A percentile compares a stretch with the other conserved stretches of the same genome.
Conservation (phyloP, 306 rosid genomes). For the Trifolium dubium region DNA sequence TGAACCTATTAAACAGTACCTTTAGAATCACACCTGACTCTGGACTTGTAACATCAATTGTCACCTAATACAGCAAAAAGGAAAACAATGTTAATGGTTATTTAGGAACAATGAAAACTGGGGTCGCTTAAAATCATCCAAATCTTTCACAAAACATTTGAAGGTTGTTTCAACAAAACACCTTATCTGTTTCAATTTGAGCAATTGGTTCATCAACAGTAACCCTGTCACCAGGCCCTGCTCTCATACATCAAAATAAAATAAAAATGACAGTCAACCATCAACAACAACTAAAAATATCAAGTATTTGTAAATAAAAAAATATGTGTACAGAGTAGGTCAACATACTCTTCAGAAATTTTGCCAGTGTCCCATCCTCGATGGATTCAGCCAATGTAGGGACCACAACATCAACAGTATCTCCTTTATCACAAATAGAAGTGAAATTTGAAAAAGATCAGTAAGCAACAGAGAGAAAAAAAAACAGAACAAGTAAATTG, state of each 20-base stretch:
- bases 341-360: constrained; percentile 74
- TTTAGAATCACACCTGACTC: constrained; percentile 75
- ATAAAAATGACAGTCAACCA: constrained; percentile 34
- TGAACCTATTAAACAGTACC: constrained; percentile 48
- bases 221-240: constrained; percentile 80
- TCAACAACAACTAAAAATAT: constrained; percentile 30
- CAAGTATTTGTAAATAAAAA: constrained; percentile 1
- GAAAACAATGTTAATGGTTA: constrained; percentile 26
- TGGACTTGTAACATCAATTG: constrained; percentile 85
- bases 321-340: constrained; percentile 2
- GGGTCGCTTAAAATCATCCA: constrained; percentile 2
- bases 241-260: constrained; percentile 40
- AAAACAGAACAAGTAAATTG: constrained; percentile 6
- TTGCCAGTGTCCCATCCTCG: constrained; percentile 78
- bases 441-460: constrained; percentile 29
- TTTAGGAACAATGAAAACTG: constrained; percentile 11
- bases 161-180: constrained; percentile 36
- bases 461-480: background rate
- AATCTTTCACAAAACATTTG: constrained; percentile 37
- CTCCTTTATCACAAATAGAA: constrained; percentile 57
- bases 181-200: constrained; percentile 92
- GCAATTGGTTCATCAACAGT: constrained; percentile 81
- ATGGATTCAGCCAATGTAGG: constrained; percentile 87
- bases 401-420: constrained; percentile 73
- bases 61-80: constrained; percentile 59